Percentiles rank a stretch among this genome's conserved stretches.
phyloP scores from a whole-genome alignment of 208 protist genomes.

The Acanthamoeba castellanii region DNA sequence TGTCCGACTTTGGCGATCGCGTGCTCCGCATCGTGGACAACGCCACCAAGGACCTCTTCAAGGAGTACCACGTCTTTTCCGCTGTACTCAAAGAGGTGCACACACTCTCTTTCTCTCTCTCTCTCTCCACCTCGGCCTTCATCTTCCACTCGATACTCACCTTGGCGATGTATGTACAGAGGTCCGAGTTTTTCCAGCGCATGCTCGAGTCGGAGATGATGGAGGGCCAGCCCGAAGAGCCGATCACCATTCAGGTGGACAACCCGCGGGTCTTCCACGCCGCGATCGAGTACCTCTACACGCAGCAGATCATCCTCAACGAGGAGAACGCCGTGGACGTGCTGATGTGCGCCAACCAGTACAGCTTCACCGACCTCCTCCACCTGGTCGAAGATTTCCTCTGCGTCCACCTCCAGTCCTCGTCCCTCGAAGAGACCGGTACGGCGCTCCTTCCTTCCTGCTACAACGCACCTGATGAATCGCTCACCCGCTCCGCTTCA shows the following conservation, averaged over 20 bases:
- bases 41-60: constrained; percentile 22
- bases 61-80: constrained; percentile 57
- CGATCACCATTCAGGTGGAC: constrained; percentile 71
- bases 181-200: constrained; percentile 67
- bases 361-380: constrained; percentile 61
- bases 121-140: neutral
- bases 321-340: constrained; percentile 69
- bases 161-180: neutral
- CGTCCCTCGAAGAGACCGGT: constrained; percentile 49
- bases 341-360: constrained; percentile 73
- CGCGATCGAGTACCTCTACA: constrained; percentile 69
- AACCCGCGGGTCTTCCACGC: constrained; percentile 61
- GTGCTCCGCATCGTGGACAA: constrained; percentile 64
- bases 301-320: constrained; percentile 62
- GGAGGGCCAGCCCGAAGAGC: constrained; percentile 46
- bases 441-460: neutral
- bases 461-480: too few relatives aligned
- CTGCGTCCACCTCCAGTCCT: constrained; percentile 12
- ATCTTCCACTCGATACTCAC: neutral
- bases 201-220: constrained; percentile 73
- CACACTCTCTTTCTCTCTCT: neutral
- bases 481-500: neutral
- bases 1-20: constrained; percentile 53
- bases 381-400: constrained; percentile 54
- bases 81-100: constrained; percentile 59